Evolutionary conservation across 805 yeast genomes (phyloP).

Genomic region (Scheffersomyces coipomensis): DNA sequence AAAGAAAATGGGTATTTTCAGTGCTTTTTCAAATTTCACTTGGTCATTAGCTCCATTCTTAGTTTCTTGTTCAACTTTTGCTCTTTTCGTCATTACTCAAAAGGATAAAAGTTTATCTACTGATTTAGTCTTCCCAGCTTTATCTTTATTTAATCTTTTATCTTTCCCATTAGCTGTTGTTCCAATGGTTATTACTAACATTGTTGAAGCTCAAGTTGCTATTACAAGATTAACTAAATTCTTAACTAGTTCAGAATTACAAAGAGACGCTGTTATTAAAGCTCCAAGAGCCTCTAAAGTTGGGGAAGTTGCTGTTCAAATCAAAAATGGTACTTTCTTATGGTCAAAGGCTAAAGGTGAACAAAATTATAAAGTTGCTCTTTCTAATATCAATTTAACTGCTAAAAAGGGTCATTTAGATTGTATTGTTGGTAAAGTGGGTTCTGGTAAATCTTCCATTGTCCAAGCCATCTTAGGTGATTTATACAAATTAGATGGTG

Average conservation of each 20-base stretch:
- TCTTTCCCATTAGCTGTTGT: constrained; percentile 89
- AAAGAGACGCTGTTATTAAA: constrained; percentile 68
- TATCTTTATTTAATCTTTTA: constrained; percentile 82
- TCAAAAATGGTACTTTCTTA: constrained; percentile 67
- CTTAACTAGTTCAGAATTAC: constrained; percentile 75
- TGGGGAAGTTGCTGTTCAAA: constrained; percentile 68
- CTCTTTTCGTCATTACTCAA: constrained; percentile 62
- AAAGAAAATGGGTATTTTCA: constrained; percentile 67
- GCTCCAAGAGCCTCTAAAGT: constrained; percentile 44
- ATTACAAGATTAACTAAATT: constrained; percentile 70
- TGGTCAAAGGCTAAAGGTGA: constrained; percentile 72
- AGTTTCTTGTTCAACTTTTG: constrained; percentile 89
- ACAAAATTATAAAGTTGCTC: constrained; percentile 59
- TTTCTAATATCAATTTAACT: constrained; percentile 57
- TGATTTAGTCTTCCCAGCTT: constrained; percentile 89
- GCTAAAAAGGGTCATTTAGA: constrained; percentile 75
- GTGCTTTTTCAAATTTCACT: constrained; percentile 69
- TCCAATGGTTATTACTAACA: constrained; percentile 83
- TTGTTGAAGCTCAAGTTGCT: constrained; percentile 89
- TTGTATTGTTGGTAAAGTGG: constrained; percentile 88
- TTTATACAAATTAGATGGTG: constrained; percentile 71
- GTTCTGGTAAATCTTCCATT: constrained; percentile 84
- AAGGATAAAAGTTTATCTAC: constrained; percentile 65
- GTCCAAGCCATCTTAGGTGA: constrained; percentile 82
- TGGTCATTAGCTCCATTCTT: constrained; percentile 87